A percentile compares a stretch with the other conserved stretches of the same genome.
phyloP scores from a whole-genome alignment of 1,284 basidiomycete genomes.

The Trichosporon coremiiforme region DNA sequence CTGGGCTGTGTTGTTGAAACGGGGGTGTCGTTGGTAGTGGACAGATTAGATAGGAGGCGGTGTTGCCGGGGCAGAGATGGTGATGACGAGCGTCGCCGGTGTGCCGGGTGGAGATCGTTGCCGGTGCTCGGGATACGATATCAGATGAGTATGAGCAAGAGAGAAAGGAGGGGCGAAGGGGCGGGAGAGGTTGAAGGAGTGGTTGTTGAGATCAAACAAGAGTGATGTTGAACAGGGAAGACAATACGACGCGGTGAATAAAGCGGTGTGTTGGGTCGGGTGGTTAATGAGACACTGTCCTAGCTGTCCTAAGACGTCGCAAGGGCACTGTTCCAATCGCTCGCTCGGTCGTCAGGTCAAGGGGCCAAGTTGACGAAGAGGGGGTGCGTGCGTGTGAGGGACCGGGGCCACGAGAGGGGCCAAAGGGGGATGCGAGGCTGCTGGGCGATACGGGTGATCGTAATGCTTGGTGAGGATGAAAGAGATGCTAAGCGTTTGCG shows the following conservation, averaged over 20 bases:
- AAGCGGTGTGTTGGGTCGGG: conserved; percentile 12
- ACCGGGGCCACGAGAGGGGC: neutral
- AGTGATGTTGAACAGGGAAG: neutral
- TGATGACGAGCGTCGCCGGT: neutral
- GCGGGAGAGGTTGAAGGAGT: neutral
- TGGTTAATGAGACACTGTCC: conserved; percentile 3
- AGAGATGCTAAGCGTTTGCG: neutral
- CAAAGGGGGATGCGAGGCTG: neutral
- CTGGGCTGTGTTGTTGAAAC: conserved; percentile 13
- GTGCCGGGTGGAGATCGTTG: neutral
- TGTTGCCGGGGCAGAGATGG: neutral
- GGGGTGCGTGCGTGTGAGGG: neutral
- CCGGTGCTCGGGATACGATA: neutral
- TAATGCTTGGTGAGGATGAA: neutral
- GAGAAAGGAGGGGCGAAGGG: conserved; percentile 13
- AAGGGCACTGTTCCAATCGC: neutral
- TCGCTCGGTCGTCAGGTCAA: neutral
- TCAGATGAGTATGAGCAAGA: neutral
- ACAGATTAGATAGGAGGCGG: neutral
- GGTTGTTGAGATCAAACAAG: conserved; percentile 1
- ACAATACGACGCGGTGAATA: neutral
- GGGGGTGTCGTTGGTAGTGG: neutral
- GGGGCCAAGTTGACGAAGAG: neutral
- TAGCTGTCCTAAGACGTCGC: neutral
- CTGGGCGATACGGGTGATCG: neutral